Evolutionary conservation across 2,329 filamentous ascomycete species (phyloP), one percentile per base, ranked within the genome.

Genomic region (Exophiala viscosa): DNA sequence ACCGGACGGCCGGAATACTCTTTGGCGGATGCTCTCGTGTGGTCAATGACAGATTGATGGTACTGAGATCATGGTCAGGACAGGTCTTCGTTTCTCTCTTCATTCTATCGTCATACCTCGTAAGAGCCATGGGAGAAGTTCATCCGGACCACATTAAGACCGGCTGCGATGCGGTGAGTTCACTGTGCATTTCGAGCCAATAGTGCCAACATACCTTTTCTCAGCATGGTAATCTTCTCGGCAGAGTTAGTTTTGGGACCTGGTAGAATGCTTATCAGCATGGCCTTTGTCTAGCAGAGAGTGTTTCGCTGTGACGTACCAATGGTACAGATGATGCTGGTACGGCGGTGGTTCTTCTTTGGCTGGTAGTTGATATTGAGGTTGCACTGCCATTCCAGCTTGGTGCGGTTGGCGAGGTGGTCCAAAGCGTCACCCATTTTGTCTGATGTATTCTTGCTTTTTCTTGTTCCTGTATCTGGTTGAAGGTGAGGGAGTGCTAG

Each of bases 91-190:
- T 15, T 38, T 23, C 20, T 47, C n/a, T n/a, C n/a, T n/a, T n/a
- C 34, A 9, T 8, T 48, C 44, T 36, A 15, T 5, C 7, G 43
- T 58, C 65, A 56, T 68, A 80, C 78, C 71, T 86, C 91, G 75
- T 97, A 93, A 63, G 85, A 86, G 67, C 89, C 89, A 75, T 95
- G 89, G 62, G 88, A 96, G 73, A 97, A 97, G 87, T 99, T 99
- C 93, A 99, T 99, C 78, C 93, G 92, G 65, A 97, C 93, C 64
- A 99, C 90, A 76, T 97, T 97, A 67, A 97, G 86, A 75, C 93
- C 93, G 62, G 86, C 87, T 77, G 60, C 63, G 49, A 51, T 40
- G 11, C 36, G 32, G 31, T 62, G 41, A 65, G 60, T 56, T 45
- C 43, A 48, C 33, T 11, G 43, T 17, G 15, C 14, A 13, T 23